These are phyloP conservation scores for Serendipita sp. DNA, from an alignment of 768 basidiomycete genomes.

Conservation along the genomic window DNA sequence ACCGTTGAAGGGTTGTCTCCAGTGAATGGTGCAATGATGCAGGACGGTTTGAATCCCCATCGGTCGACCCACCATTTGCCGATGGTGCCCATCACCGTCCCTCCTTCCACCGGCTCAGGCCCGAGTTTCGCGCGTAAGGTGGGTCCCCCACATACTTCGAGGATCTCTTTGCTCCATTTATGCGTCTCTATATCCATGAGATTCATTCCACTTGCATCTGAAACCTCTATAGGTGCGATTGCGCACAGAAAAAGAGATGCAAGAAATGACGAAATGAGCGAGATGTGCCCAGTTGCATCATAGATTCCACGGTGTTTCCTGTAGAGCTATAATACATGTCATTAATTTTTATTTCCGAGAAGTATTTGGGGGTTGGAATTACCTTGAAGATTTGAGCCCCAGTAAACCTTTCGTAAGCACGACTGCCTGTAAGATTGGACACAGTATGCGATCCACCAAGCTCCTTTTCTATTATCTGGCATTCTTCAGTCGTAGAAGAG, in stretches of 20 bases:
- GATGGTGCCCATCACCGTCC: conserved; percentile 48
- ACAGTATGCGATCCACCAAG: conserved; percentile 57
- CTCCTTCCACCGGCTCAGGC: conserved; percentile 59
- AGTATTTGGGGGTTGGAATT: not conserved
- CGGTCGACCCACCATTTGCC: conserved; percentile 52
- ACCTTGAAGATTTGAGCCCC: conserved; percentile 73
- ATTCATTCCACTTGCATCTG: conserved; percentile 85
- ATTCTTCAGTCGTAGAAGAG: conserved; percentile 66
- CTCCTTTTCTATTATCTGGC: conserved; percentile 44
- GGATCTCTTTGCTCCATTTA: conserved; percentile 55
- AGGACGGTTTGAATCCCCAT: conserved; percentile 62
- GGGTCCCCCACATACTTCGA: conserved; percentile 52
- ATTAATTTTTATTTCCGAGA: not conserved
- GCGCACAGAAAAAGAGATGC: conserved; percentile 66
- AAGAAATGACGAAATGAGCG: conserved; percentile 69
- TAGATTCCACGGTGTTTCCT: conserved; percentile 38
- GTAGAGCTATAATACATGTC: conserved; percentile 31
- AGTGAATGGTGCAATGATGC: conserved; percentile 68
- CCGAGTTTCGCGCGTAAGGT: conserved; percentile 56
- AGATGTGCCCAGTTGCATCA: conserved; percentile 46
- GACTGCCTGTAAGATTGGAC: conserved; percentile 62
- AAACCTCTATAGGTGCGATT: conserved; percentile 70
- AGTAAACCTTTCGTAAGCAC: conserved; percentile 80
- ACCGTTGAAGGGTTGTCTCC: conserved; percentile 85
- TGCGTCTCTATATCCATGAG: conserved; percentile 60